phyloP scores from a whole-genome alignment of 2,329 filamentous ascomycete genomes.

The Claviceps sp. region DNA sequence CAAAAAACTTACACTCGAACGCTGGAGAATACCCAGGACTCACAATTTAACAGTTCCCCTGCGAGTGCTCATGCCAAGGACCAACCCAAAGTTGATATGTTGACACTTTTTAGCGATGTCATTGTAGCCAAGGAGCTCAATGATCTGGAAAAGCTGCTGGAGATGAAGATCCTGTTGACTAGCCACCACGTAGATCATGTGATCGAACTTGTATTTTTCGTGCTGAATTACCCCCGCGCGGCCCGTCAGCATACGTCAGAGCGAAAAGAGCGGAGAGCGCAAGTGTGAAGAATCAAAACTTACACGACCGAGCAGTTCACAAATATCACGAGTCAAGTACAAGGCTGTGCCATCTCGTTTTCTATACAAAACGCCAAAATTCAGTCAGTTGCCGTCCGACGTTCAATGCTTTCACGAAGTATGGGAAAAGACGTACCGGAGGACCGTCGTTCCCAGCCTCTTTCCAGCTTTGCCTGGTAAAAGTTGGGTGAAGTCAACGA shows the following conservation, averaged over 20 bases:
- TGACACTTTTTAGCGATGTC: conserved; percentile 56
- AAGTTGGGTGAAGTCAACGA: conserved; percentile 59
- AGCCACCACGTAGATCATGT: conserved; percentile 69
- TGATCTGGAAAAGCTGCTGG: conserved; percentile 57
- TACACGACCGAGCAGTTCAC: conserved; percentile 52
- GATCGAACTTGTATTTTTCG: conserved; percentile 53
- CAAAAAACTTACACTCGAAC: background rate
- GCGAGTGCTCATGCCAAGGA: conserved; percentile 56
- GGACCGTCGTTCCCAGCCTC: conserved; percentile 55
- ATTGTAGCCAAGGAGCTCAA: conserved; percentile 55
- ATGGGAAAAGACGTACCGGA: conserved; percentile 28
- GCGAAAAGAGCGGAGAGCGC: background rate
- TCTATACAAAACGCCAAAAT: conserved; percentile 5
- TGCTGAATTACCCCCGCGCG: conserved; percentile 12
- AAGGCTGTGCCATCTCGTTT: conserved; percentile 64
- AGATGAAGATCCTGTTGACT: conserved; percentile 60
- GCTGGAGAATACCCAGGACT: conserved; percentile 1
- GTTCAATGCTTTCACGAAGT: no score
- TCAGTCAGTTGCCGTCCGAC: background rate
- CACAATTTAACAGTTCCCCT: conserved; percentile 61
- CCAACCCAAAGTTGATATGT: conserved; percentile 65
- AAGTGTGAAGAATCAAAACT: background rate
- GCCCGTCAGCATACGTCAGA: background rate
- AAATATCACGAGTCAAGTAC: conserved; percentile 68
- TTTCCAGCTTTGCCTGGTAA: conserved; percentile 53